Percentiles rank a stretch among this genome's conserved stretches.
These are phyloP conservation scores for Trichoderma endophyticum DNA, from an alignment of 2,329 filamentous ascomycete species.

Conservation along the genomic window DNA sequence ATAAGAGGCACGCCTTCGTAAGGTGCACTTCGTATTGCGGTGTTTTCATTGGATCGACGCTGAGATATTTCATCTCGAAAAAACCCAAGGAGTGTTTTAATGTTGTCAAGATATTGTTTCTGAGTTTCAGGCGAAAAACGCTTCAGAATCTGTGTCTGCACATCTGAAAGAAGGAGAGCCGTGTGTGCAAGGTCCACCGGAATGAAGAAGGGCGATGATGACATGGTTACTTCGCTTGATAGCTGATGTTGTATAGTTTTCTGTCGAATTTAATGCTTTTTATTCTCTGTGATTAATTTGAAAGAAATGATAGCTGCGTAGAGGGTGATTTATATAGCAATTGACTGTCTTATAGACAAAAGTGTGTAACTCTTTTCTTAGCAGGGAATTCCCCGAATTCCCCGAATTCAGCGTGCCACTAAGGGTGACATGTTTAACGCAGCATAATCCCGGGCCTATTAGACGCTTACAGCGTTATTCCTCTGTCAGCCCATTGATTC, in stretches of 20 bases:
- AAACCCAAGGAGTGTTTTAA: not conserved
- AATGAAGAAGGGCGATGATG: not conserved
- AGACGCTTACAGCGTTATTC: too few relatives aligned
- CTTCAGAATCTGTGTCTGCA: conserved; percentile 2
- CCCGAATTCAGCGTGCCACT: too few relatives aligned
- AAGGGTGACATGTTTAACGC: too few relatives aligned
- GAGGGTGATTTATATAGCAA: too few relatives aligned
- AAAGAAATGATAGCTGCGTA: not conserved
- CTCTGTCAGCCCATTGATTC: too few relatives aligned
- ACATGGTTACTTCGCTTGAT: not conserved
- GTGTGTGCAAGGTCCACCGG: not conserved
- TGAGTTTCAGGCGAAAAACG: not conserved
- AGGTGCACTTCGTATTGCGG: not conserved
- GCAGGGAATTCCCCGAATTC: too few relatives aligned
- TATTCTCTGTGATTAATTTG: not conserved
- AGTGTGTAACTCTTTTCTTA: too few relatives aligned
- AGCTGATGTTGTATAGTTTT: not conserved
- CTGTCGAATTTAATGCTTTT: not conserved
- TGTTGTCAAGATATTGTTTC: not conserved
- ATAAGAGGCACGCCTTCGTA: conserved; percentile 3
- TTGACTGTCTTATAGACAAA: too few relatives aligned
- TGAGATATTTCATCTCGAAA: not conserved
- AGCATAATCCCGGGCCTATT: too few relatives aligned
- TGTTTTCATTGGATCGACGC: not conserved
- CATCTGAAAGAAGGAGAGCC: conserved; percentile 1